Evolutionary conservation across 2,329 filamentous ascomycete species (phyloP).

Genomic region (Diaporthe citriasiana): DNA sequence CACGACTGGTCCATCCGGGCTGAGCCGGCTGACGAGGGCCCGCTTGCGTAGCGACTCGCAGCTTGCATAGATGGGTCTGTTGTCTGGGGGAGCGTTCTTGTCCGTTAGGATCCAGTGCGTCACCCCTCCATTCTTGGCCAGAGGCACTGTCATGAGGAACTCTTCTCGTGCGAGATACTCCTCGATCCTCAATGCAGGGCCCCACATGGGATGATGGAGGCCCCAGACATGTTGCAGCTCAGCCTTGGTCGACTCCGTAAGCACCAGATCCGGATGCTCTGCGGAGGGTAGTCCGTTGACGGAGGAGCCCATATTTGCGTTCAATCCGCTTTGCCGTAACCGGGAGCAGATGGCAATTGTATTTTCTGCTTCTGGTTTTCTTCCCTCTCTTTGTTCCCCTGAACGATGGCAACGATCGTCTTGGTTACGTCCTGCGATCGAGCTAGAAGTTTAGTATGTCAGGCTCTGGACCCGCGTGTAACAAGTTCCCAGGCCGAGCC

Average conservation of each 20-base stretch:
- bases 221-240: slow-evolving; percentile 70
- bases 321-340: background rate
- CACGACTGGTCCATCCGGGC: slow-evolving; percentile 53
- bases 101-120: slow-evolving; percentile 76
- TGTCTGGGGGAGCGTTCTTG: slow-evolving; percentile 51
- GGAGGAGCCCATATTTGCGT: slow-evolving; percentile 53
- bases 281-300: slow-evolving; percentile 51
- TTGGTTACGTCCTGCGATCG: background rate
- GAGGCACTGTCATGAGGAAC: slow-evolving; percentile 69
- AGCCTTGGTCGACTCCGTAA: slow-evolving; percentile 68
- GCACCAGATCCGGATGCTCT: slow-evolving; percentile 56
- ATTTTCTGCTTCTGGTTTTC: no score
- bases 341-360: background rate
- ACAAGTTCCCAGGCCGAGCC: slow-evolving; percentile 15
- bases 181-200: slow-evolving; percentile 65
- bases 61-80: slow-evolving; percentile 70
- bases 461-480: slow-evolving; percentile 12
- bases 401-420: background rate
- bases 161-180: slow-evolving; percentile 73
- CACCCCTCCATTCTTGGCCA: slow-evolving; percentile 71
- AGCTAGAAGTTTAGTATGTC: slow-evolving; percentile 13
- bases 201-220: slow-evolving; percentile 71
- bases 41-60: slow-evolving; percentile 76
- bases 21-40: slow-evolving; percentile 60
- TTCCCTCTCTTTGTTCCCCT: background rate